Conservation (phyloP, 306 rosid species). For the Senna tora region DNA sequence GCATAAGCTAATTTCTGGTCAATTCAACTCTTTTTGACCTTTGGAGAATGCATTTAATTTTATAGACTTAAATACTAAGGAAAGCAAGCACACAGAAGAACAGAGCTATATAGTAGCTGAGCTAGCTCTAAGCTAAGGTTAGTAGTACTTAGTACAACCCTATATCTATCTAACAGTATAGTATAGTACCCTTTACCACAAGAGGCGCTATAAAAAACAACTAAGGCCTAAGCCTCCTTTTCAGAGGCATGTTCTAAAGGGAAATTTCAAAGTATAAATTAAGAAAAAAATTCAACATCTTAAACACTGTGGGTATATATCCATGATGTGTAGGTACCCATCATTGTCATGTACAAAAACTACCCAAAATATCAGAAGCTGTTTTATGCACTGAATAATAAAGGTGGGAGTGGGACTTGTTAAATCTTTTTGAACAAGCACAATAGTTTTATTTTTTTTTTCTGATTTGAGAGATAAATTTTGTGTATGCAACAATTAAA, state of each 20-base stretch:
- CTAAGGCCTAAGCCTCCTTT: conserved; percentile 24
- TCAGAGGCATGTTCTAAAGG: conserved; percentile 17
- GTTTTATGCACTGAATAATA: too few species aligned
- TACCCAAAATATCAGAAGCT: neutral
- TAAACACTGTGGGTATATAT: conserved; percentile 31
- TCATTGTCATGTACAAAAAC: conserved; percentile 25
- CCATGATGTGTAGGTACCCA: conserved; percentile 25
- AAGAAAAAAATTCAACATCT: conserved; percentile 5
- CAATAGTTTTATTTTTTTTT: too few species aligned
- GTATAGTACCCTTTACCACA: conserved; percentile 25
- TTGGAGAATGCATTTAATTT: neutral
- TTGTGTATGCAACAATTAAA: too few species aligned
- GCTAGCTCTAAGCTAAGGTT: conserved; percentile 18
- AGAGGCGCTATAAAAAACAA: conserved; percentile 38
- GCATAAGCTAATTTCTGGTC: too few species aligned
- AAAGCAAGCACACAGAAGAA: neutral
- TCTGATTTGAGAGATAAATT: too few species aligned
- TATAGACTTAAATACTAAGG: neutral
- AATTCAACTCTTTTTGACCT: conserved; percentile 43
- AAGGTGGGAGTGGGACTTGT: too few species aligned
- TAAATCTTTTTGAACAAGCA: neutral
- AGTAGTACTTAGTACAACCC: conserved; percentile 25
- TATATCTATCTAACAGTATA: conserved; percentile 2
- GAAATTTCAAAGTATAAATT: neutral
- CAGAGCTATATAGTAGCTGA: conserved; percentile 3